Evolutionary conservation across 2,329 filamentous ascomycete species (phyloP).

Genomic region (Verruconis gallopava): DNA sequence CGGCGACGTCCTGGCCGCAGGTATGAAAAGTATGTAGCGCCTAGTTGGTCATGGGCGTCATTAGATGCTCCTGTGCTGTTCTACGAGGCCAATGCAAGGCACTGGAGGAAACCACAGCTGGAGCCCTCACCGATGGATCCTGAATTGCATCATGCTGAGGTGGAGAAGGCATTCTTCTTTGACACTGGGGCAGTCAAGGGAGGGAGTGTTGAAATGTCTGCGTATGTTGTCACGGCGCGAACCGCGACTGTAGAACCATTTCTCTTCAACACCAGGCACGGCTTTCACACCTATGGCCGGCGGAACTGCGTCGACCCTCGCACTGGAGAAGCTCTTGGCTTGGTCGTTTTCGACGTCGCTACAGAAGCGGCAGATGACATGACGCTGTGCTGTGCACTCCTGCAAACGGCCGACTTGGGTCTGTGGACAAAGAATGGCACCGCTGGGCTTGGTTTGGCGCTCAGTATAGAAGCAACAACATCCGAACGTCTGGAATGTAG

Average conservation of each 20-base stretch:
- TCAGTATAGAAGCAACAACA: neutral
- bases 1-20: neutral
- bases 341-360: constrained; percentile 1
- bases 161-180: neutral
- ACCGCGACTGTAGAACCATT: neutral
- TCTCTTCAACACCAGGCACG: neutral
- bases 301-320: neutral
- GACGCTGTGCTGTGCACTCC: neutral
- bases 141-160: neutral
- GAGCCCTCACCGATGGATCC: neutral
- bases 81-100: neutral
- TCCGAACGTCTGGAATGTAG: neutral
- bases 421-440: constrained; percentile 1
- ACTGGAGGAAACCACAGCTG: neutral
- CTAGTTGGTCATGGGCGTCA: neutral
- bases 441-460: neutral
- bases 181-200: neutral
- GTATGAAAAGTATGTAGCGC: neutral
- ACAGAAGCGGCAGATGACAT: neutral
- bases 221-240: neutral
- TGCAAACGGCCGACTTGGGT: neutral
- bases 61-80: neutral
- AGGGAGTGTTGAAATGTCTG: neutral
- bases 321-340: neutral
- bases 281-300: neutral